phyloP scores from a whole-genome alignment of 2,329 filamentous ascomycete genomes.

The Sporothrix brunneoviolacea region DNA sequence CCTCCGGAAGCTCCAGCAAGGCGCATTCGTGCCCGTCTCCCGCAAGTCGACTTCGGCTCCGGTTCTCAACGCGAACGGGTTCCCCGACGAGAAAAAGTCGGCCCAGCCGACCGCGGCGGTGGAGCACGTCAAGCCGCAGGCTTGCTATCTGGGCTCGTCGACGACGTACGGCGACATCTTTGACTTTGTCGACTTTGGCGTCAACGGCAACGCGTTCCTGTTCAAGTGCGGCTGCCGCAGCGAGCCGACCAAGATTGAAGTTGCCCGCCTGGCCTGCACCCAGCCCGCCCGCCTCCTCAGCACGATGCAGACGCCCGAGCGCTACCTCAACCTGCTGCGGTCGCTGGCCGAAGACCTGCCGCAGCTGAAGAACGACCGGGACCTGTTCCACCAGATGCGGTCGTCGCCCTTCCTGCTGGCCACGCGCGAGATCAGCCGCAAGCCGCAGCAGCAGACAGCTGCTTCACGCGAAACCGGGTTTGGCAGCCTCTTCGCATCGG shows the following conservation, averaged over 20 bases:
- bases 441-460: slow-evolving; percentile 22
- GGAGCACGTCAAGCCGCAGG: slow-evolving; percentile 58
- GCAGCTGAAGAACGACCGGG: slow-evolving; percentile 68
- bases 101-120: slow-evolving; percentile 23
- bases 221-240: slow-evolving; percentile 83
- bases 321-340: slow-evolving; percentile 77
- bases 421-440: slow-evolving; percentile 60
- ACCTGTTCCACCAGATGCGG: slow-evolving; percentile 70
- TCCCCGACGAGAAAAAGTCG: slow-evolving; percentile 23
- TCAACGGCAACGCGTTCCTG: slow-evolving; percentile 80
- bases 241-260: slow-evolving; percentile 80
- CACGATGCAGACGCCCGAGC: slow-evolving; percentile 72
- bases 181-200: slow-evolving; percentile 92
- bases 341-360: slow-evolving; percentile 68
- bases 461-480: neutral
- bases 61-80: slow-evolving; percentile 1
- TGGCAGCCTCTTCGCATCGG: neutral
- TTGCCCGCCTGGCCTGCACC: slow-evolving; percentile 74
- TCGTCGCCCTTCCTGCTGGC: slow-evolving; percentile 72
- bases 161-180: slow-evolving; percentile 79
- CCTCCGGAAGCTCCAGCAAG: slow-evolving; percentile 53
- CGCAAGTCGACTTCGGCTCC: slow-evolving; percentile 12
- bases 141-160: slow-evolving; percentile 72
- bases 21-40: slow-evolving; percentile 65
- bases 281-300: slow-evolving; percentile 79